Conservation (phyloP, 2,329 filamentous ascomycete genomes). For the Orbilia blumenaviensis region DNA sequence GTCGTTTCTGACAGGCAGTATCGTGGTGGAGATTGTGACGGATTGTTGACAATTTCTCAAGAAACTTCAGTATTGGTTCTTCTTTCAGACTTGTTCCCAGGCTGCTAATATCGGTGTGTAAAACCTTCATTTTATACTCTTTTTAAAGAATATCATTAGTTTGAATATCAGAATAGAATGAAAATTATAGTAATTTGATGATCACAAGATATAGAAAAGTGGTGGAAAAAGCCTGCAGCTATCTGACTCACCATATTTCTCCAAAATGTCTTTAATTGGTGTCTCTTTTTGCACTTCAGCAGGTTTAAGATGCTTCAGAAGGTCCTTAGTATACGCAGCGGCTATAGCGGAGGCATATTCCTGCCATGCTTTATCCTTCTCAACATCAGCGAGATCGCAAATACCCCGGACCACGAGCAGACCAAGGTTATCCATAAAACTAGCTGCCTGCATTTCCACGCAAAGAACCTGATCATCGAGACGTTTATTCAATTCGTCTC, state of each 20-base stretch:
- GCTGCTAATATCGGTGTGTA: background rate
- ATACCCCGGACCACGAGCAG: conserved; percentile 56
- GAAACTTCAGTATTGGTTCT: conserved; percentile 52
- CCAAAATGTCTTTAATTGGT: background rate
- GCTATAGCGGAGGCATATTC: conserved; percentile 45
- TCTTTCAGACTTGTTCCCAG: background rate
- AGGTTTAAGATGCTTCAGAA: background rate
- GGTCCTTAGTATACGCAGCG: conserved; percentile 10
- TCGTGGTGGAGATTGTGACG: conserved; percentile 62
- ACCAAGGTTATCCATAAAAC: conserved; percentile 35
- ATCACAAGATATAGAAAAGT: no score
- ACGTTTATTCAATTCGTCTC: background rate
- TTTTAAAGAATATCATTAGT: no score
- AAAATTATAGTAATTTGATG: no score
- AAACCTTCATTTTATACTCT: background rate
- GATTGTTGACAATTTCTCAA: conserved; percentile 62
- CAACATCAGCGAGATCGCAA: conserved; percentile 54
- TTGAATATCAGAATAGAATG: no score
- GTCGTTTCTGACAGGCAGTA: conserved; percentile 59
- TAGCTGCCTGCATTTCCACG: conserved; percentile 27
- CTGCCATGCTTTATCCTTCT: conserved; percentile 55
- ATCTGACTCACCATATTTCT: background rate
- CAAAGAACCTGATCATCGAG: conserved; percentile 19
- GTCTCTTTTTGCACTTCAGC: background rate
- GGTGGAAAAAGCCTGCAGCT: no score